A percentile compares a stretch with the other conserved stretches of the same genome.
Evolutionary conservation across 163 green algal species (phyloP).

Genomic region (Trebouxia gelatinosa): DNA sequence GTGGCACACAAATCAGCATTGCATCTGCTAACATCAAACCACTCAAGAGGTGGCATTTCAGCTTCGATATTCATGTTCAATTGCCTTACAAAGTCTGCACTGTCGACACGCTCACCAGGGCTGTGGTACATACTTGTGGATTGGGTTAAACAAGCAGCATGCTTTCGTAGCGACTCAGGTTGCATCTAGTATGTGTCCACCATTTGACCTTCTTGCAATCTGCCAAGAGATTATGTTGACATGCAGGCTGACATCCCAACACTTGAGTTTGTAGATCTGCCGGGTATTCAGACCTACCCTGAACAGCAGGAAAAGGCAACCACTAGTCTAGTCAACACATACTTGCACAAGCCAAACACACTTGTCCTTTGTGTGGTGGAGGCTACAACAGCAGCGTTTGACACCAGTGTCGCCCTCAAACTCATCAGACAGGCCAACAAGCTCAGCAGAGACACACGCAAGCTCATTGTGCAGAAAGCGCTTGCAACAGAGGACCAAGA

Average conservation of each 20-base stretch:
- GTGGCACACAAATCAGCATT: no score
- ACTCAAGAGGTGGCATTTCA: no score
- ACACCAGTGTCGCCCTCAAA: neutral
- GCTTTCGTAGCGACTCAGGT: neutral
- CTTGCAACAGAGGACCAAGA: conserved; percentile 30
- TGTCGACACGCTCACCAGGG: no score
- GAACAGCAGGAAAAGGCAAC: neutral
- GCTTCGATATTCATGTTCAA: no score
- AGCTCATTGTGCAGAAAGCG: conserved; percentile 31
- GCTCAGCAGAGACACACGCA: neutral
- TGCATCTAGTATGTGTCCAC: neutral
- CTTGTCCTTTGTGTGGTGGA: conserved; percentile 20
- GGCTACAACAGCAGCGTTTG: neutral
- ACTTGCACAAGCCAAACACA: neutral
- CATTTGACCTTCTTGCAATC: neutral
- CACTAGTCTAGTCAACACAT: neutral
- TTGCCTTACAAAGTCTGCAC: no score
- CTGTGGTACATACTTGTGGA: neutral
- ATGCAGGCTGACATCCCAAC: neutral
- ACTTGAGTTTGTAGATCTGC: conserved; percentile 18
- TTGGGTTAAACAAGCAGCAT: neutral
- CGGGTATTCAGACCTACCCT: neutral
- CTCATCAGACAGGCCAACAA: neutral
- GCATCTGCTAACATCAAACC: no score
- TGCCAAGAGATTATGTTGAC: neutral